phyloP scores from a whole-genome alignment of 495 filamentous ascomycete genomes.

The Corynascus novoguineensis region DNA sequence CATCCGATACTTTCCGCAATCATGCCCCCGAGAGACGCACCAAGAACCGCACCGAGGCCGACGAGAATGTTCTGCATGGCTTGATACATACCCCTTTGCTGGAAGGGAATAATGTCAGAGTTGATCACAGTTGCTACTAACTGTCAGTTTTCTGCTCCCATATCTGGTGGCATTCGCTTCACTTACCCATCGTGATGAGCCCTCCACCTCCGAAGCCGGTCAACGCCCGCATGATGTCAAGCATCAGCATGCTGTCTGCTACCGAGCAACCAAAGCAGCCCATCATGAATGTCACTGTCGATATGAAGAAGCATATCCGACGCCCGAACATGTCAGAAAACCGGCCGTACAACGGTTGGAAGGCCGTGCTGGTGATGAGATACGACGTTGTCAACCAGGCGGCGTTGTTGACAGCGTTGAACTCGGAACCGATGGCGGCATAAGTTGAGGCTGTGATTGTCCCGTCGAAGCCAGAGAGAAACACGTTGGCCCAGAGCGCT shows the following conservation, averaged over 20 bases:
- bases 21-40: constrained; percentile 46
- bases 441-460: constrained; percentile 64
- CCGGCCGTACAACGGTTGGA: constrained; percentile 46
- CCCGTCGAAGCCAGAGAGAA: constrained; percentile 59
- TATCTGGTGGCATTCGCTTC: background rate
- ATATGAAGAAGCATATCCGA: constrained; percentile 46
- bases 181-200: constrained; percentile 56
- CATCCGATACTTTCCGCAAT: constrained; percentile 47
- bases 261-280: constrained; percentile 47
- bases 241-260: constrained; percentile 34
- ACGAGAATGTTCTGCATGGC: constrained; percentile 57
- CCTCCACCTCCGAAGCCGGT: constrained; percentile 57
- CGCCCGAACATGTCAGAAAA: constrained; percentile 52
- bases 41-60: constrained; percentile 49
- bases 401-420: constrained; percentile 46
- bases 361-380: constrained; percentile 67
- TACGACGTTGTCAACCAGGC: constrained; percentile 71
- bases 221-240: constrained; percentile 43
- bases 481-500: constrained; percentile 61
- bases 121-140: constrained; percentile 57
- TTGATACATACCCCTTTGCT: constrained; percentile 58
- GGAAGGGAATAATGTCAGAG: constrained; percentile 61
- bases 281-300: constrained; percentile 42
- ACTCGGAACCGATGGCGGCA: constrained; percentile 56
- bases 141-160: constrained; percentile 7